phyloP scores from a whole-genome alignment of 208 protist genomes.

The Trypanosomatidae sp. region DNA sequence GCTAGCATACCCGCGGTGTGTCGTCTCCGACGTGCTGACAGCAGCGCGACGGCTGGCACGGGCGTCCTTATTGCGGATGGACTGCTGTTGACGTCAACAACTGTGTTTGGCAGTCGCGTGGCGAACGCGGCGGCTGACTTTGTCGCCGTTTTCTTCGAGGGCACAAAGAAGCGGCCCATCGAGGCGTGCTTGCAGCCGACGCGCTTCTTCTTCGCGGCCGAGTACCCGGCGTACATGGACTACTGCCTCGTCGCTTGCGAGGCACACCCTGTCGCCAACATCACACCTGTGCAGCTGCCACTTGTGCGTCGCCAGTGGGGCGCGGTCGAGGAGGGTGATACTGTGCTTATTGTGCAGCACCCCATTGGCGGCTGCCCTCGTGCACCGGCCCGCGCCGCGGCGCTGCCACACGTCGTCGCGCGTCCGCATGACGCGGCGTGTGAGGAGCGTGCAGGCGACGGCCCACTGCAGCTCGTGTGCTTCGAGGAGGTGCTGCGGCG shows the following conservation, averaged over 20 bases:
- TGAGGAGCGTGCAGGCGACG: neutral
- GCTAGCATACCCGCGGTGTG: slow-evolving; percentile 83
- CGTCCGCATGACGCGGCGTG: neutral
- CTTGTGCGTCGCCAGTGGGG: slow-evolving; percentile 61
- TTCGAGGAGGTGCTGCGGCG: slow-evolving; percentile 80
- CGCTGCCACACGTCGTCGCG: neutral
- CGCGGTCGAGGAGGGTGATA: slow-evolving; percentile 64
- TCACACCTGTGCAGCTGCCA: slow-evolving; percentile 56
- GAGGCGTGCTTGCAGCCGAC: slow-evolving; percentile 53
- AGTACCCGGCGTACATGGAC: slow-evolving; percentile 79
- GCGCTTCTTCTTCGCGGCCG: slow-evolving; percentile 54
- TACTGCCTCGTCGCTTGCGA: slow-evolving; percentile 86
- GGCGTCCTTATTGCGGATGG: slow-evolving; percentile 54
- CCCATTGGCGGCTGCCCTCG: slow-evolving; percentile 27
- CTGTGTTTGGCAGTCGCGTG: slow-evolving; percentile 8
- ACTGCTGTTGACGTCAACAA: slow-evolving; percentile 50
- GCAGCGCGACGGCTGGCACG: slow-evolving; percentile 34
- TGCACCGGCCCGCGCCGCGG: neutral
- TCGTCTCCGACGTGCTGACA: slow-evolving; percentile 24
- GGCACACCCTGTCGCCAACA: slow-evolving; percentile 43
- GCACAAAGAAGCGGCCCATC: slow-evolving; percentile 68
- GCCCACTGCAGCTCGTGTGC: slow-evolving; percentile 4
- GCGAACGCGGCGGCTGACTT: slow-evolving; percentile 17
- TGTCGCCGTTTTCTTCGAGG: slow-evolving; percentile 79
- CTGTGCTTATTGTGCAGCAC: slow-evolving; percentile 82